Evolutionary conservation across 1,139 yeast genomes (phyloP).

Genomic region (Blastobotrys proliferans): DNA sequence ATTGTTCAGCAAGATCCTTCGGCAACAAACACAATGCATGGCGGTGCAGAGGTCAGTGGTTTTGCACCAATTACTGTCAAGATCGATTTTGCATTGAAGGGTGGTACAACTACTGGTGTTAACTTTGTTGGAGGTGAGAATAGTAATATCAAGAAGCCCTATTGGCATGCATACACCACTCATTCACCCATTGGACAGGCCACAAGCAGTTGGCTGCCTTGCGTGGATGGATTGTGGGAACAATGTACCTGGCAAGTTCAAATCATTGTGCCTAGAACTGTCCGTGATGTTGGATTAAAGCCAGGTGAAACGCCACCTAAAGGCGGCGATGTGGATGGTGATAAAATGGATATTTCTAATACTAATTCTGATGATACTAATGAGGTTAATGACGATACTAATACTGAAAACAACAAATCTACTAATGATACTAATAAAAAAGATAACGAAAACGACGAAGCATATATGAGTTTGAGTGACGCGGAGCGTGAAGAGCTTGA

Average conservation of each 20-base stretch:
- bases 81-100: constrained; percentile 61
- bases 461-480: constrained; percentile 29
- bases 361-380: background rate
- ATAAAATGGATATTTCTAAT: background rate
- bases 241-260: constrained; percentile 91
- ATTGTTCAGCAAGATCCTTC: constrained; percentile 34
- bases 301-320: no score
- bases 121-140: constrained; percentile 58
- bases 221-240: constrained; percentile 85
- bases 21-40: constrained; percentile 9
- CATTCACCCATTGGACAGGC: constrained; percentile 75
- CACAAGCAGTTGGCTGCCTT: constrained; percentile 96
- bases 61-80: constrained; percentile 62
- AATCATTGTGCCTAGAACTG: constrained; percentile 73
- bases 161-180: constrained; percentile 85
- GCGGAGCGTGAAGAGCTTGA: constrained; percentile 44
- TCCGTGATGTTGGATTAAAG: constrained; percentile 59
- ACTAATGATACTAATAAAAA: constrained; percentile 29
- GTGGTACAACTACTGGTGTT: constrained; percentile 74
- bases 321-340: no score
- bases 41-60: constrained; percentile 17
- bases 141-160: constrained; percentile 35
- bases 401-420: background rate
- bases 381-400: background rate
- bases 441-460: constrained; percentile 33